Evolutionary conservation across 306 rosid genomes (phyloP).

Genomic region (Gastrolobium villosum): DNA sequence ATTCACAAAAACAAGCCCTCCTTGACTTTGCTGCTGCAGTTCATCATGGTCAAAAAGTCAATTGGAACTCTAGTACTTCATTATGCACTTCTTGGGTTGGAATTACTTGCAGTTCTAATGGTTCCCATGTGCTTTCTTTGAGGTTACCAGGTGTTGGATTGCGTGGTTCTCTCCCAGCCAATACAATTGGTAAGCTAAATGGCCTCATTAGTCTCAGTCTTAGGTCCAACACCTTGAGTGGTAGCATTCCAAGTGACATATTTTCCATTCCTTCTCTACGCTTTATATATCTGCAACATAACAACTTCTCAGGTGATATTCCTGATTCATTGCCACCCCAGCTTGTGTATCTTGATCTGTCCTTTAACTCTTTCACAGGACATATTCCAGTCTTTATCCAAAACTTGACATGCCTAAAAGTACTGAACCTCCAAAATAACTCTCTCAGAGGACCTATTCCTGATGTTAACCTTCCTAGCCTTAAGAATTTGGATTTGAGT

Average conservation of each 20-base stretch:
- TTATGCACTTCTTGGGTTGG: slow-evolving; percentile 86
- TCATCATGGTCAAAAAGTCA: slow-evolving; percentile 77
- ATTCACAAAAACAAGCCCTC: slow-evolving; percentile 84
- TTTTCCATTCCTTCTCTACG: slow-evolving; percentile 76
- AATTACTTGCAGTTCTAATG: slow-evolving; percentile 65
- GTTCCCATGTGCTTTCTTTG: slow-evolving; percentile 61
- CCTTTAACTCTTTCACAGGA: slow-evolving; percentile 80
- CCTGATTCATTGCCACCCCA: slow-evolving; percentile 62
- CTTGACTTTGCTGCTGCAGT: slow-evolving; percentile 72
- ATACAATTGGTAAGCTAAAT: slow-evolving; percentile 74
- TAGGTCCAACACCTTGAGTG: slow-evolving; percentile 74
- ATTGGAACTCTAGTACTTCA: slow-evolving; percentile 70
- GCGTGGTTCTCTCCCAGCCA: slow-evolving; percentile 68
- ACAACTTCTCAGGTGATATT: slow-evolving; percentile 71
- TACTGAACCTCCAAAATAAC: slow-evolving; percentile 73
- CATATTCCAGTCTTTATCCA: slow-evolving; percentile 62
- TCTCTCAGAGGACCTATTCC: slow-evolving; percentile 77
- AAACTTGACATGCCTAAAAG: slow-evolving; percentile 62
- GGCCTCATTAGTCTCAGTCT: slow-evolving; percentile 77
- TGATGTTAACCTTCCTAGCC: slow-evolving; percentile 61
- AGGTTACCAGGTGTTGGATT: slow-evolving; percentile 82
- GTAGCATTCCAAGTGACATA: slow-evolving; percentile 73
- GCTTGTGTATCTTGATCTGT: slow-evolving; percentile 75
- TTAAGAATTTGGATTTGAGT: slow-evolving; percentile 75
- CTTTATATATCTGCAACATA: slow-evolving; percentile 69